Evolutionary conservation across 2,329 filamentous ascomycete genomes (phyloP).

Genomic region (Stagonosporopsis cucurbitacearum): DNA sequence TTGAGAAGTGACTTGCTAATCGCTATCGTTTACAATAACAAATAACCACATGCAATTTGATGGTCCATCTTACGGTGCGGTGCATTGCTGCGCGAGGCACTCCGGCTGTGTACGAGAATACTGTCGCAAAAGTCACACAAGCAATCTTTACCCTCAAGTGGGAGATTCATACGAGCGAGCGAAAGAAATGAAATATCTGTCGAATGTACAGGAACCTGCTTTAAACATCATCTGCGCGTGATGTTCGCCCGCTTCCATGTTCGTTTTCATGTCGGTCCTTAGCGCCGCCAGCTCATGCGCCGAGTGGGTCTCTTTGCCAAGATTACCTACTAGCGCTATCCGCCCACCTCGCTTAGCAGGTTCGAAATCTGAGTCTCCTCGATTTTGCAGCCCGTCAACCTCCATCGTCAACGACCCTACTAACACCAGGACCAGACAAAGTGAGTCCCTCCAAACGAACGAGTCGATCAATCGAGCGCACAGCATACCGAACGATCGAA

Average conservation of each 20-base stretch:
- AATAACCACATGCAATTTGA: no score
- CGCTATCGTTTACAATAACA: no score
- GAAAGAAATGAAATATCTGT: no score
- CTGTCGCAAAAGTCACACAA: no score
- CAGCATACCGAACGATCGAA: conserved; percentile 5
- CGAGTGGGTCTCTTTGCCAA: conserved; percentile 12
- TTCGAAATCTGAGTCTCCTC: conserved; percentile 14
- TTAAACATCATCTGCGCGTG: neutral
- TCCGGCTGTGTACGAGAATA: no score
- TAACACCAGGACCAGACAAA: conserved; percentile 24
- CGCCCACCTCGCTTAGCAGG: conserved; percentile 16
- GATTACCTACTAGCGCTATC: conserved; percentile 9
- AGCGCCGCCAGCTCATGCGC: conserved; percentile 1
- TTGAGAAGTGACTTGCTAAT: no score
- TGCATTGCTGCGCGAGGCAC: no score
- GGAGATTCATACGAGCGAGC: no score
- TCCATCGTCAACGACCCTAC: conserved; percentile 22
- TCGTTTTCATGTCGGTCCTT: neutral
- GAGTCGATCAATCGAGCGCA: conserved; percentile 13
- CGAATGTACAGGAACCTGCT: no score
- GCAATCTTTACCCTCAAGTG: no score
- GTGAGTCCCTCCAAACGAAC: conserved; percentile 15
- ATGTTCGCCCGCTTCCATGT: neutral
- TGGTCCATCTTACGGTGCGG: neutral
- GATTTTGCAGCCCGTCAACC: conserved; percentile 18